Base-by-base conservation (phyloP, 306 rosid genomes). In the Pyrus bretschneideri region DNA sequence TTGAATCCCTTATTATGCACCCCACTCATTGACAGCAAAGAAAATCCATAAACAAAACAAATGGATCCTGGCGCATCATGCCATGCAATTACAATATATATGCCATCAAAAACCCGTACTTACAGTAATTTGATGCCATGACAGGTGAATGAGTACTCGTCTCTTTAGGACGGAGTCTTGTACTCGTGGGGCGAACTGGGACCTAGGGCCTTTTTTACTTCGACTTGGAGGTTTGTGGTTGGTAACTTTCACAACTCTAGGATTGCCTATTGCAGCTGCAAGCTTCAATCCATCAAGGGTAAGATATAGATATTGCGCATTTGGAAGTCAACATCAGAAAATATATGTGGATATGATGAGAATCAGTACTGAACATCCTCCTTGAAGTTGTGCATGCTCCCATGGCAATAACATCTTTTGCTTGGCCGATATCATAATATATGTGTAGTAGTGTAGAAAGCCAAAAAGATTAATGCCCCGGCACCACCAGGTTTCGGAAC, bases 151-250 rank as follows among this genome's bases (percentile, higher is more conserved):
- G 98, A 95, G 89, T 95, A 95, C 86, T 89, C 98, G 13, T 89
- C 98, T 75, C 80, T 95, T 76, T 90, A 95, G 87, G 73, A 89
- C 29, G 90, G 88, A 76, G 19, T 83, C 68, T 67, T 95, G 71
- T 95, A 92, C 81, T 92, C 97, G 4, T 92, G 98, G 98, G 98
- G 95, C 8, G 96, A 95, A 78, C 91, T 95, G 83, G 96, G 96
- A 81, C 89, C 91, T 1, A n/a, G 93, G 87, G 31, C 87, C 96
- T 23, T 89, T 95, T 75, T 87, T 95, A 77, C 88, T 89, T 81
- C 97, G 98, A 78, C 90, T 95, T 68, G 98, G 97, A 85, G 93
- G 98, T 75, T 96, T 95, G 67, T 95, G 98, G 97, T 66, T 95
- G 81, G 83, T 42, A 31, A 89, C 89, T 66, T 90, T 95, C 87